Conservation (phyloP, 495 filamentous ascomycete genomes). For the Xanthoparmelia taractica region DNA sequence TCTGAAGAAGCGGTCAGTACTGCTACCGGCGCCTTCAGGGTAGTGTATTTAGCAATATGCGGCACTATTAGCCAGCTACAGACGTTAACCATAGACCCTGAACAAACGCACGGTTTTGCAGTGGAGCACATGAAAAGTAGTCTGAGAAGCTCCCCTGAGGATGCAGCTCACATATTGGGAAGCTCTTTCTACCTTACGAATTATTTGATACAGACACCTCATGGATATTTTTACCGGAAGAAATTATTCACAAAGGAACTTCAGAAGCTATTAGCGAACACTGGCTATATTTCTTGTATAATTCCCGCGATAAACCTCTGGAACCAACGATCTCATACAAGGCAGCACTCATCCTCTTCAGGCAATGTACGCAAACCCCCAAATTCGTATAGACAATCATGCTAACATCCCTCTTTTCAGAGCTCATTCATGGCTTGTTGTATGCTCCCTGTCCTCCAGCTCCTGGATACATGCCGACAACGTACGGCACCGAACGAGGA, state of each 20-base stretch:
- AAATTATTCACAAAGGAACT: background rate
- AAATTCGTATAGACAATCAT: background rate
- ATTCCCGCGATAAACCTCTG: conserved; percentile 37
- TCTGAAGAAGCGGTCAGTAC: background rate
- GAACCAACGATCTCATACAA: conserved; percentile 37
- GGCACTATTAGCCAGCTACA: conserved; percentile 15
- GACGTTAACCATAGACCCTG: conserved; percentile 5
- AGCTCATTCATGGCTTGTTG: conserved; percentile 24
- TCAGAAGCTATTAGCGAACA: background rate
- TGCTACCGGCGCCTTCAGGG: background rate
- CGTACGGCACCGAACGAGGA: background rate
- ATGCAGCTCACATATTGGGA: conserved; percentile 42
- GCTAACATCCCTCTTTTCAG: conserved; percentile 10
- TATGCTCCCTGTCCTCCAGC: conserved; percentile 26
- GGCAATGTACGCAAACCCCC: conserved; percentile 34
- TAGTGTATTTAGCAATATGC: conserved; percentile 11
- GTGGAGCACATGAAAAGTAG: conserved; percentile 48
- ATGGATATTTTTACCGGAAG: background rate
- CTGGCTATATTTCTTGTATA: conserved; percentile 8
- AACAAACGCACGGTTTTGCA: conserved; percentile 32
- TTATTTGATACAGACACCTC: conserved; percentile 4
- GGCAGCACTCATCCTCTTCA: conserved; percentile 34
- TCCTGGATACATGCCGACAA: conserved; percentile 21
- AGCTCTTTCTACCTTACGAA: conserved; percentile 16
- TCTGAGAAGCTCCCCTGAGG: conserved; percentile 41